These are phyloP conservation scores for Zanthoxylum bungeanum DNA, from an alignment of 345 rosid species.

Conservation along the genomic window DNA sequence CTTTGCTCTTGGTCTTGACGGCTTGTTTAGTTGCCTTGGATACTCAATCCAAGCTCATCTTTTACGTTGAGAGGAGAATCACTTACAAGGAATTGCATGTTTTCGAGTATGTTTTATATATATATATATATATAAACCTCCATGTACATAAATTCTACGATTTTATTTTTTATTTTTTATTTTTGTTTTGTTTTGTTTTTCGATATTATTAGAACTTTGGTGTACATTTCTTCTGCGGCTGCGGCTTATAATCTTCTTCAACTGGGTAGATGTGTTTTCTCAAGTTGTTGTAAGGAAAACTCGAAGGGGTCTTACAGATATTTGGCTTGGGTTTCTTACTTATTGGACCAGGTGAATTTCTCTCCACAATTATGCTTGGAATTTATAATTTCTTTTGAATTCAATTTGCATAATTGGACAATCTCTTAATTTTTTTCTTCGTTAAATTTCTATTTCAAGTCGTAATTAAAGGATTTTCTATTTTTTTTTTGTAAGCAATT, in stretches of 20 bases:
- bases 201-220: conserved; percentile 27
- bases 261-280: conserved; percentile 29
- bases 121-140: too few relatives aligned
- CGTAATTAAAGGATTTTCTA: too few relatives aligned
- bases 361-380: too few relatives aligned
- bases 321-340: conserved; percentile 41
- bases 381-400: too few relatives aligned
- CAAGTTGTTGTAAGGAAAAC: conserved; percentile 19
- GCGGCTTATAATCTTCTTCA: conserved; percentile 62
- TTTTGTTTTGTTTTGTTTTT: neutral
- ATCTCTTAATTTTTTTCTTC: neutral
- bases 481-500: neutral
- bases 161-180: too few relatives aligned
- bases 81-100: conserved; percentile 43
- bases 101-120: conserved; percentile 36
- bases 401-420: neutral
- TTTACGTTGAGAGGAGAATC: conserved; percentile 32
- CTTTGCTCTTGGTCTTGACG: conserved; percentile 30
- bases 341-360: conserved; percentile 63
- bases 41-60: conserved; percentile 44
- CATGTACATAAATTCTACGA: too few relatives aligned
- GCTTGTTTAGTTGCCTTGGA: conserved; percentile 43
- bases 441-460: neutral
- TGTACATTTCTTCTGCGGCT: conserved; percentile 42
- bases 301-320: conserved; percentile 19